Evolutionary conservation across 2,329 filamentous ascomycete genomes (phyloP).

Genomic region (Colletotrichum aenigma): DNA sequence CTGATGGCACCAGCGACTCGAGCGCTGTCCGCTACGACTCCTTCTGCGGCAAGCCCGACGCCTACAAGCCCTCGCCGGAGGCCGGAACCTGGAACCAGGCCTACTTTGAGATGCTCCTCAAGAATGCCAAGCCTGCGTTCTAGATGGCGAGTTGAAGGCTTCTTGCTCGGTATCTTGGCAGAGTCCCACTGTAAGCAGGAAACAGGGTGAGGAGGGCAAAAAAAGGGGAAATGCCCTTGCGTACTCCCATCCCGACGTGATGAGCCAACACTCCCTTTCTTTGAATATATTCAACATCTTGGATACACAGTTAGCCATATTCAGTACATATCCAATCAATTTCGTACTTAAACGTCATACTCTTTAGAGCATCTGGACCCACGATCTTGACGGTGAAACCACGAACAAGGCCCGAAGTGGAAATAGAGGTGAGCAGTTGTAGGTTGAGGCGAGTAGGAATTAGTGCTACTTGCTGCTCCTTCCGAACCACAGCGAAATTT

Average conservation of each 20-base stretch:
- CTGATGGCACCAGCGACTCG: constrained; percentile 41
- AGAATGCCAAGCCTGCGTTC: constrained; percentile 22
- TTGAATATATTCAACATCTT: background rate
- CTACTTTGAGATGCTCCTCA: constrained; percentile 28
- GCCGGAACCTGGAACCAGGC: constrained; percentile 49
- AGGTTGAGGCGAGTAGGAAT: background rate
- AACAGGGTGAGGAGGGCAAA: background rate
- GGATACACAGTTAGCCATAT: background rate
- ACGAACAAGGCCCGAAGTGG: background rate
- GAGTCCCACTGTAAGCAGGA: background rate
- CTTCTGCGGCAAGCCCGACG: constrained; percentile 42
- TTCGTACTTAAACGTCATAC: background rate
- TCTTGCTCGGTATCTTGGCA: background rate
- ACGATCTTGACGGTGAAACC: background rate
- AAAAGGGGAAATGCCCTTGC: background rate
- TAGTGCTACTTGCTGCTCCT: background rate
- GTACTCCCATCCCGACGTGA: background rate
- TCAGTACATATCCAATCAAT: background rate
- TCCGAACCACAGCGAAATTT: background rate
- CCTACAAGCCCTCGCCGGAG: constrained; percentile 55
- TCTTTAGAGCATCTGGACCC: background rate
- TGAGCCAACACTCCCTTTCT: background rate
- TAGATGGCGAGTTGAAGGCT: background rate
- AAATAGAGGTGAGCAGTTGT: background rate
- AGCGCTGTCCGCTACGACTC: constrained; percentile 38